Conservation (phyloP, 2,329 filamentous ascomycete genomes). For the Sclerotinia glacialis region DNA sequence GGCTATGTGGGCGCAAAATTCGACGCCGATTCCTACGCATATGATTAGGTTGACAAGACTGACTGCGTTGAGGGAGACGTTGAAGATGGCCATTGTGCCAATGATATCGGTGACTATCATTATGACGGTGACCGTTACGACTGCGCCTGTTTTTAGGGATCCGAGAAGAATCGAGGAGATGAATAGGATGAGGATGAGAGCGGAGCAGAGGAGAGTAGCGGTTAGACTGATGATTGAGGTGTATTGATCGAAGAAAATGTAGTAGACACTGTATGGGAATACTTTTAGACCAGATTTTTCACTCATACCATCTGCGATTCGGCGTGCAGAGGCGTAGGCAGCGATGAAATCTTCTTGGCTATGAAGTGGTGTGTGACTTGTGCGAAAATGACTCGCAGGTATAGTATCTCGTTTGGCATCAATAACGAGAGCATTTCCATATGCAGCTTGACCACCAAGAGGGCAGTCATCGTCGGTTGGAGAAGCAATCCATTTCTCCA, state of each 20-base stretch:
- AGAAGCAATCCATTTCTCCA: conserved; percentile 75
- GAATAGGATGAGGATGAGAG: conserved; percentile 79
- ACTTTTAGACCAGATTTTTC: conserved; percentile 72
- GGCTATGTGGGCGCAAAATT: conserved; percentile 96
- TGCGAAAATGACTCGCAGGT: conserved; percentile 85
- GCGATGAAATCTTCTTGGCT: conserved; percentile 91
- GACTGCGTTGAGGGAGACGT: conserved; percentile 90
- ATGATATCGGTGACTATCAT: conserved; percentile 96
- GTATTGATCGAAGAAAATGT: conserved; percentile 99
- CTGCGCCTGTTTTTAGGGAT: conserved; percentile 73
- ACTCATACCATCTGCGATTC: conserved; percentile 76
- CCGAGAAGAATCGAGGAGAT: conserved; percentile 80
- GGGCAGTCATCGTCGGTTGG: conserved; percentile 83
- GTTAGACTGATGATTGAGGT: conserved; percentile 79
- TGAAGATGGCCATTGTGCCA: conserved; percentile 85
- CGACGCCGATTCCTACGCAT: conserved; percentile 91
- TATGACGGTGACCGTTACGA: conserved; percentile 80
- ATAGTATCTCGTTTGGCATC: conserved; percentile 66
- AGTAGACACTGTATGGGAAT: conserved; percentile 96
- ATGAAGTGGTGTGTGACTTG: conserved; percentile 79
- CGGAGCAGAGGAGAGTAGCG: conserved; percentile 74
- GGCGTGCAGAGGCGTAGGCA: conserved; percentile 83
- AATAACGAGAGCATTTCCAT: conserved; percentile 79
- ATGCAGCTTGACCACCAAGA: conserved; percentile 82
- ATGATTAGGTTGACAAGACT: conserved; percentile 96